phyloP scores from a whole-genome alignment of 1,284 basidiomycete species.

The Malassezia japonica region DNA sequence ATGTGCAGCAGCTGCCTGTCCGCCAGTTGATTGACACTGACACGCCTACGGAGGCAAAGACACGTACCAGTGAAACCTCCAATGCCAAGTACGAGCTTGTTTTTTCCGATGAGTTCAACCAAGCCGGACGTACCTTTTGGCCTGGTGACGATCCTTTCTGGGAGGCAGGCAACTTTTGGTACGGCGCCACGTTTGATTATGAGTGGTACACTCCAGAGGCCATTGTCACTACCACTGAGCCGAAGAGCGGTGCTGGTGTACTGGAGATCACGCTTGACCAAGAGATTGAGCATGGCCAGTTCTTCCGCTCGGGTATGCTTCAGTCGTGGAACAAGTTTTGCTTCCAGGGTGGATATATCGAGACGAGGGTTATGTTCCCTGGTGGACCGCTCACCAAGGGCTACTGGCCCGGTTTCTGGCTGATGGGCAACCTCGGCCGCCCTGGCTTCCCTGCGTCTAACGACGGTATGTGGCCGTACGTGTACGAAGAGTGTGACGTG shows the following conservation, averaged over 20 bases:
- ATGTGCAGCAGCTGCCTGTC: not conserved
- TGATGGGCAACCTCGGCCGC: constrained; percentile 43
- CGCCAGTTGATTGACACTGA: constrained; percentile 30
- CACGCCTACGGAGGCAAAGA: constrained; percentile 22
- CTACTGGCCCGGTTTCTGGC: constrained; percentile 52
- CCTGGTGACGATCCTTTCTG: constrained; percentile 46
- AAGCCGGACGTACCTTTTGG: constrained; percentile 57
- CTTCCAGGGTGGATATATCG: constrained; percentile 47
- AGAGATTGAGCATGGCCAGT: constrained; percentile 31
- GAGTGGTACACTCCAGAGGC: constrained; percentile 49
- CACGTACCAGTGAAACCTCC: constrained; percentile 19
- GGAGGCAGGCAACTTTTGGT: constrained; percentile 46
- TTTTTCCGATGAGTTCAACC: constrained; percentile 63
- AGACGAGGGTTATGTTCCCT: constrained; percentile 34
- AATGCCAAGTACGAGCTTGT: constrained; percentile 54
- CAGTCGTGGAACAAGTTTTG: constrained; percentile 48
- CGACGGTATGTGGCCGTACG: constrained; percentile 49
- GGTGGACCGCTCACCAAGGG: constrained; percentile 44
- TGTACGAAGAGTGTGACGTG: constrained; percentile 47
- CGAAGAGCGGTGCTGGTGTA: constrained; percentile 16
- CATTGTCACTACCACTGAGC: constrained; percentile 23
- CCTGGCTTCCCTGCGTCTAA: constrained; percentile 44
- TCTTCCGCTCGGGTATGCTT: constrained; percentile 46
- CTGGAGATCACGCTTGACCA: constrained; percentile 36
- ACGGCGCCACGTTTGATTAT: constrained; percentile 38